Percentiles rank a stretch among this genome's conserved stretches.
phyloP scores from a whole-genome alignment of 2,329 filamentous ascomycete genomes.

The Cordyceps javanica region DNA sequence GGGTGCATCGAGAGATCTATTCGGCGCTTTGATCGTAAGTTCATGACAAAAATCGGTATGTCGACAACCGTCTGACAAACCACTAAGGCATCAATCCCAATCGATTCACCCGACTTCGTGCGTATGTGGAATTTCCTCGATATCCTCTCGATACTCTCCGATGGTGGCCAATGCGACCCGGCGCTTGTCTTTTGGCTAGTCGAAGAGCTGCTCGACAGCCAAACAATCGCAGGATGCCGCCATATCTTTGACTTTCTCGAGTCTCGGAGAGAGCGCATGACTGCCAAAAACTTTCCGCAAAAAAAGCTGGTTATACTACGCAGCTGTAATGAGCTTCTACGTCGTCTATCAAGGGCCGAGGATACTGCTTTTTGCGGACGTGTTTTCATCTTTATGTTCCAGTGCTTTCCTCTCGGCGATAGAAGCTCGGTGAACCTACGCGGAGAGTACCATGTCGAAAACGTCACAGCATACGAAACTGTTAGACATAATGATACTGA shows the following conservation, averaged over 20 bases:
- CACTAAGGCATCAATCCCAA: constrained; percentile 64
- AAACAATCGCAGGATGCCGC: constrained; percentile 87
- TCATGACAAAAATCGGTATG: constrained; percentile 12
- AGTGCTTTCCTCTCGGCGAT: constrained; percentile 93
- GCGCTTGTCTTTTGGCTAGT: constrained; percentile 83
- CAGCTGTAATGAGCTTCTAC: constrained; percentile 91
- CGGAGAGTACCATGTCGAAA: constrained; percentile 93
- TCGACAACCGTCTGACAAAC: constrained; percentile 25
- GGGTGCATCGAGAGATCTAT: constrained; percentile 73
- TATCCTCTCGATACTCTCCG: constrained; percentile 80
- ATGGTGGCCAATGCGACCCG: constrained; percentile 70
- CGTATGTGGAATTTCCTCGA: constrained; percentile 92
- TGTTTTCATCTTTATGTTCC: constrained; percentile 98
- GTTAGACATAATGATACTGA: constrained; percentile 27
- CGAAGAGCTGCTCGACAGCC: constrained; percentile 91
- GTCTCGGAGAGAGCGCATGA: constrained; percentile 83
- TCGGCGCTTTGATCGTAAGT: constrained; percentile 72
- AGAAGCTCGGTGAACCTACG: constrained; percentile 95
- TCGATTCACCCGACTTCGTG: constrained; percentile 72
- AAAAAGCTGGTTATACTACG: constrained; percentile 88
- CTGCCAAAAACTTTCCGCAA: constrained; percentile 69
- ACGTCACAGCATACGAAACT: constrained; percentile 74
- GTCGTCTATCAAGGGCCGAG: constrained; percentile 87
- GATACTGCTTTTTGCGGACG: constrained; percentile 96
- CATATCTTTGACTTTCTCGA: constrained; percentile 93